Percentiles rank a stretch among this genome's conserved stretches.
Evolutionary conservation across 2,329 filamentous ascomycete species (phyloP).

Genomic region (Periconia sp.): DNA sequence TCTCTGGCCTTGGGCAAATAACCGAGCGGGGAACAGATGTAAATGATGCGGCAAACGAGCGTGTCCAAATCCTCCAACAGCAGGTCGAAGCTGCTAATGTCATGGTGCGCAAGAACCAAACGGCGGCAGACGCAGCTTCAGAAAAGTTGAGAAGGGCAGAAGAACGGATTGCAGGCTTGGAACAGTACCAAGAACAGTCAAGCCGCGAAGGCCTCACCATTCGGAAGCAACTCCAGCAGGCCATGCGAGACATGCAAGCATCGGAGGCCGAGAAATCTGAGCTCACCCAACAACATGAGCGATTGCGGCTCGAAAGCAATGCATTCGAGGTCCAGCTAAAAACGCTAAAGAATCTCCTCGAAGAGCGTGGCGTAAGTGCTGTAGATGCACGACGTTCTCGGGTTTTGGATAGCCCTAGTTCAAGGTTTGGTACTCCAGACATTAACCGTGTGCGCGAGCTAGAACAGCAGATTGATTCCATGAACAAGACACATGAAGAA

Average conservation of each 20-base stretch:
- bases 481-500: conserved; percentile 80
- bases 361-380: conserved; percentile 83
- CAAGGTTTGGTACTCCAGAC: conserved; percentile 75
- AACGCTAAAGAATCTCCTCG: conserved; percentile 88
- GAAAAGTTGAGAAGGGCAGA: conserved; percentile 91
- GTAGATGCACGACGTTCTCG: conserved; percentile 72
- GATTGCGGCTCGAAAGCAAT: conserved; percentile 90
- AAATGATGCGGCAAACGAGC: conserved; percentile 58
- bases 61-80: conserved; percentile 71
- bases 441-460: conserved; percentile 77
- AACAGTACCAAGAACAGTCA: conserved; percentile 96
- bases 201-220: conserved; percentile 90
- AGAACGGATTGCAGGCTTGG: conserved; percentile 92
- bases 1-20: conserved; percentile 80
- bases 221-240: conserved; percentile 82
- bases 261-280: conserved; percentile 80
- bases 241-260: conserved; percentile 80
- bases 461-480: conserved; percentile 81
- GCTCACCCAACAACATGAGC: conserved; percentile 77
- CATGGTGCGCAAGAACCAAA: conserved; percentile 84
- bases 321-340: conserved; percentile 89
- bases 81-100: conserved; percentile 78
- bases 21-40: conserved; percentile 56
- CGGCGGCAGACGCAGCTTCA: conserved; percentile 81
- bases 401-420: conserved; percentile 71